Evolutionary conservation across 306 rosid species (phyloP).

Genomic region (Parietaria judaica): DNA sequence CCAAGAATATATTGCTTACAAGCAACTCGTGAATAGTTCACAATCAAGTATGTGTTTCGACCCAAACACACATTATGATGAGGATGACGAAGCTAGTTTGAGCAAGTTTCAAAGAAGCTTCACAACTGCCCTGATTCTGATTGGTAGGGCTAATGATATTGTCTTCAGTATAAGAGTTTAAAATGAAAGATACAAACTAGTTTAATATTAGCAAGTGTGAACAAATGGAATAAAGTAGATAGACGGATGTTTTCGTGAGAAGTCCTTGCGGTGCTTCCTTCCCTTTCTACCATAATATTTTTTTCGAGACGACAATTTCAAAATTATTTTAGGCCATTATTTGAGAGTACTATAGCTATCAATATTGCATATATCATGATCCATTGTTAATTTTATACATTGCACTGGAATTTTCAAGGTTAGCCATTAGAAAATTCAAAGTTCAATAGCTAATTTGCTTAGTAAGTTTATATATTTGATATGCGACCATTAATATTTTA

Average conservation of each 20-base stretch:
- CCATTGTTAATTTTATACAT: too few species aligned
- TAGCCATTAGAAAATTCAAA: too few species aligned
- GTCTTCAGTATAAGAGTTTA: constrained; percentile 16
- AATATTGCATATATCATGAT: too few species aligned
- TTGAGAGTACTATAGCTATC: too few species aligned
- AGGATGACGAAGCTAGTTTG: neutral
- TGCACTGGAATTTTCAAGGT: too few species aligned
- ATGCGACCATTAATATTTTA: too few species aligned
- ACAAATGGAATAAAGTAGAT: constrained; percentile 21
- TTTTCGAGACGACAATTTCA: constrained; percentile 1
- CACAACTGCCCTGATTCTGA: constrained; percentile 19
- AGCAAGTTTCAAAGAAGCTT: constrained; percentile 19
- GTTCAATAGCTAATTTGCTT: too few species aligned
- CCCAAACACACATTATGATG: neutral
- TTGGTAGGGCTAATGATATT: constrained; percentile 26
- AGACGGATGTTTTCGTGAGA: constrained; percentile 21
- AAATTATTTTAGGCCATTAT: neutral
- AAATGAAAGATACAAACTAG: neutral
- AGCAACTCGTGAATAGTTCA: too few species aligned
- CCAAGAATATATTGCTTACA: too few species aligned
- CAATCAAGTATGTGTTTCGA: too few species aligned
- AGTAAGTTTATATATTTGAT: too few species aligned
- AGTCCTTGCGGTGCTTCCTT: constrained; percentile 1
- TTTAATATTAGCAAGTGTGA: constrained; percentile 8
- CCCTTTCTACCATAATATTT: neutral